Evolutionary conservation across 352 stramenopile species (phyloP), one percentile per base, ranked within the genome.

Genomic region (Phytophthora citricola): DNA sequence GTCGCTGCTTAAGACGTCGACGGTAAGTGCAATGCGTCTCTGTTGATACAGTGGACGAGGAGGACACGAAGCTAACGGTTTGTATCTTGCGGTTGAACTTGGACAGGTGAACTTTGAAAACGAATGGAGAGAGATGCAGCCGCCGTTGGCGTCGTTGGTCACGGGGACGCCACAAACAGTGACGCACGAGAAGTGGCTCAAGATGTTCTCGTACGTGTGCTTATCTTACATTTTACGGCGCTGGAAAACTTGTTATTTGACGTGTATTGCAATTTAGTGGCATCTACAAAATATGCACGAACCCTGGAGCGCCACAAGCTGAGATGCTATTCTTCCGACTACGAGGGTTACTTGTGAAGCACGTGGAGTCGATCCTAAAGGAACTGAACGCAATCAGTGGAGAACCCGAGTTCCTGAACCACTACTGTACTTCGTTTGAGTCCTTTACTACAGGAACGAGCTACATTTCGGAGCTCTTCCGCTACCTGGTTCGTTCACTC

Each of bases 201-300:
- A 89, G 27, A 93, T 96, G 78, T 94, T 94, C 68, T 92, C 82
- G 86, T 94, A 91, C 61, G 86, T 39, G 38, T 24, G 50, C 44
- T 53, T 27, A 32, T 20, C 11, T 20, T 36, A 39, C 8, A 22
- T 55, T 5, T 9, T 38, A 43, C 44, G 53, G 43, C 53, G 47
- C 22, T 20, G 17, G n/a, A 55, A 32, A 29, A 12, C n/a, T 3
- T 2, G 63, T 48, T 38, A 52, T 7, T 5, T 46, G 7, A 56
- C 24, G 27, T 22, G 6, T 22, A 3, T 47, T 62, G 38, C 66
- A 29, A 31, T 29, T 24, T 41, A 93, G 84, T 36, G 83, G 85
- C 26, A 92, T 96, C 58, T 96, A 96, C 70, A 94, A 92, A 54
- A 94, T 96, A 58, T 96, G 88, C 50, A 96, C 88, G 7, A 94